A percentile compares a stretch with the other conserved stretches of the same genome.
phyloP scores from a whole-genome alignment of 495 filamentous ascomycete genomes.

The Corynascus novoguineensis region DNA sequence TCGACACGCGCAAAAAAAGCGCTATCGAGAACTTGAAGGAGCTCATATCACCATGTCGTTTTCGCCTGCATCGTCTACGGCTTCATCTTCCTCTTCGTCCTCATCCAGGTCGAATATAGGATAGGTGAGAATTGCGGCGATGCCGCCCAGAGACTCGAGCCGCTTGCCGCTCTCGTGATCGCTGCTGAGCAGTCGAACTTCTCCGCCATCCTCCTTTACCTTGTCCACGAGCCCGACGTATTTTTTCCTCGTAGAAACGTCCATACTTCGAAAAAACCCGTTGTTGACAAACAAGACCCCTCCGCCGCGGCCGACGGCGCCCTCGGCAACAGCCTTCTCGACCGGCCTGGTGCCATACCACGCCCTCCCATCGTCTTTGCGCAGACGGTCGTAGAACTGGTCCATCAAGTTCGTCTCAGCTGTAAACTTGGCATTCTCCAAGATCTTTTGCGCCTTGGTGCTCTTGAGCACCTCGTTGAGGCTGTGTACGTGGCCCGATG shows the following conservation, averaged over 20 bases:
- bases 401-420: conserved; percentile 83
- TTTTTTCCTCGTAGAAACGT: conserved; percentile 69
- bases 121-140: conserved; percentile 88
- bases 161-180: conserved; percentile 91
- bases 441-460: conserved; percentile 63
- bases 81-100: conserved; percentile 43
- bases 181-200: conserved; percentile 80
- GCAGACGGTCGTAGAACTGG: conserved; percentile 68
- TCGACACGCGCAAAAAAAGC: not conserved
- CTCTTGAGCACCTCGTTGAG: conserved; percentile 81
- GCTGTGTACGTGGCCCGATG: conserved; percentile 76
- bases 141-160: conserved; percentile 76
- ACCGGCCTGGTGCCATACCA: conserved; percentile 90
- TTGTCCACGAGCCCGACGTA: conserved; percentile 87
- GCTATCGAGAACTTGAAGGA: not conserved
- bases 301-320: conserved; percentile 80
- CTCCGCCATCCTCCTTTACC: conserved; percentile 84
- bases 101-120: conserved; percentile 68
- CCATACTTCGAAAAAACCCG: conserved; percentile 74
- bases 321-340: conserved; percentile 77
- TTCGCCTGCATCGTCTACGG: conserved; percentile 13
- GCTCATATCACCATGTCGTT: conserved; percentile 36
- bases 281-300: conserved; percentile 83
- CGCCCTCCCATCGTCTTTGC: conserved; percentile 81
- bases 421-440: conserved; percentile 81